A percentile compares a stretch with the other conserved stretches of the same genome.
phyloP scores from a whole-genome alignment of 768 basidiomycete species.

The Leucosporidium scottii region DNA sequence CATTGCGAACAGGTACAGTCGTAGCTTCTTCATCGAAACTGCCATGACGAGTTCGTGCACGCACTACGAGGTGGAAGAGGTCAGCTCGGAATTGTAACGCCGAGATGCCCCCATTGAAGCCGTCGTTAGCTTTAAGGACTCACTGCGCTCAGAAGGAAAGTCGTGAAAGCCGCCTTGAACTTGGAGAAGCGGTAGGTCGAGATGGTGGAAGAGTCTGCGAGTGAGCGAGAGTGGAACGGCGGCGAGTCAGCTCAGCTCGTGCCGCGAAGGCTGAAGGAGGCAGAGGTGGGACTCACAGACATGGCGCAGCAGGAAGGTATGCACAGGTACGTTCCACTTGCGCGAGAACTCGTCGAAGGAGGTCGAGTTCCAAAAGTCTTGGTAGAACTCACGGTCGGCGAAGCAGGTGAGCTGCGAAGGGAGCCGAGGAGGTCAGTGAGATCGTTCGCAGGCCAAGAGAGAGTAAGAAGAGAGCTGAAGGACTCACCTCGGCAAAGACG shows the following conservation, averaged over 20 bases:
- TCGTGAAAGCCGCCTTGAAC: conserved; percentile 78
- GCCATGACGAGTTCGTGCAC: conserved; percentile 96
- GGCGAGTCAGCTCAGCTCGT: background rate
- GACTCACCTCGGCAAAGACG: conserved; percentile 65
- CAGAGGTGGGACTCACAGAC: conserved; percentile 49
- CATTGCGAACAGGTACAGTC: conserved; percentile 77
- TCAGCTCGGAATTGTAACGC: no score
- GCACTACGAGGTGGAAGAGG: background rate
- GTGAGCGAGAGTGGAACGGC: conserved; percentile 39
- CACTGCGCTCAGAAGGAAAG: conserved; percentile 81
- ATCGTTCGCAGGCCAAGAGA: no score
- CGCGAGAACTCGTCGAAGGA: conserved; percentile 96
- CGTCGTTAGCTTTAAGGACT: background rate
- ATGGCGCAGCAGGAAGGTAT: conserved; percentile 63
- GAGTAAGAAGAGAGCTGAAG: no score
- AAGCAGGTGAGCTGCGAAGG: conserved; percentile 53
- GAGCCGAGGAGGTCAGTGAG: no score
- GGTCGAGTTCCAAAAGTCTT: conserved; percentile 98
- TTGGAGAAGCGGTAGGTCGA: conserved; percentile 66
- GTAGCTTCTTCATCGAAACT: conserved; percentile 75
- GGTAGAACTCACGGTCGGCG: conserved; percentile 94
- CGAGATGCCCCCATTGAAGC: no score
- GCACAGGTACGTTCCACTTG: conserved; percentile 91
- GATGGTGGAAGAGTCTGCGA: conserved; percentile 73
- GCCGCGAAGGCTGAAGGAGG: background rate